Evolutionary conservation across 441 rosid genomes (phyloP), one percentile per base, ranked within the genome.

Genomic region (Populus hybrid): DNA sequence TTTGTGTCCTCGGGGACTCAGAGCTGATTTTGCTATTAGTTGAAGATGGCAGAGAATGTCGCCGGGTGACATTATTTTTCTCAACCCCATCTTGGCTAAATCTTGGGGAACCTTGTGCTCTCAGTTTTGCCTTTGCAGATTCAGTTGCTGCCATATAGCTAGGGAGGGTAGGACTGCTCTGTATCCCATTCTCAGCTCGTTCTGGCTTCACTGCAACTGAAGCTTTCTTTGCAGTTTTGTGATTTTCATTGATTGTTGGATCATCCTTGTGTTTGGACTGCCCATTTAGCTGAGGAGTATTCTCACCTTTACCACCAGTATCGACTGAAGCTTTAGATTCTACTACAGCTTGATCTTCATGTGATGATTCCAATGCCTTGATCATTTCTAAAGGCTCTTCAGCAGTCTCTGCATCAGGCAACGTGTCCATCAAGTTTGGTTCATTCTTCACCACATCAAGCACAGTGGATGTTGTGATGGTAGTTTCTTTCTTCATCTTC

Each of bases 121-220:
- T 92, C 80, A 92, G 86, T 83, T 96, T 94, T 73, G 98, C 98
- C 88, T 92, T 96, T 2, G 97, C 99, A 32, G 98, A 94, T 86
- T 84, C 88, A 46, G 99, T 96, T 68, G 96, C 98, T 79, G 89
- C 92, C 98, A 96, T 96, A 81, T 94, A 96, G 86, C 98, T 96
- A 28, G 99, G 99, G 70, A 94, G 70, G 36, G 87, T n/a, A 0
- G 91, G 94, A 87, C 90, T 91, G 80, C 71, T 87, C 81, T 88
- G 92, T 12, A 69, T 24, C 46, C 91, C 98, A 83, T 90, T 91
- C 81, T 94, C 98, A 67, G 85, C 81, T 72, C 76, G 69, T 75
- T 91, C 94, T 78, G 90, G 90, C 86, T 90, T 94, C 67, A 80
- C 80, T 42, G 79, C 77, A 74, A 69, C 78, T 38, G 87, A 82